A percentile compares a stretch with the other conserved stretches of the same genome.
phyloP scores from a whole-genome alignment of 768 basidiomycete species.

The Leccinum disarticulatum region DNA sequence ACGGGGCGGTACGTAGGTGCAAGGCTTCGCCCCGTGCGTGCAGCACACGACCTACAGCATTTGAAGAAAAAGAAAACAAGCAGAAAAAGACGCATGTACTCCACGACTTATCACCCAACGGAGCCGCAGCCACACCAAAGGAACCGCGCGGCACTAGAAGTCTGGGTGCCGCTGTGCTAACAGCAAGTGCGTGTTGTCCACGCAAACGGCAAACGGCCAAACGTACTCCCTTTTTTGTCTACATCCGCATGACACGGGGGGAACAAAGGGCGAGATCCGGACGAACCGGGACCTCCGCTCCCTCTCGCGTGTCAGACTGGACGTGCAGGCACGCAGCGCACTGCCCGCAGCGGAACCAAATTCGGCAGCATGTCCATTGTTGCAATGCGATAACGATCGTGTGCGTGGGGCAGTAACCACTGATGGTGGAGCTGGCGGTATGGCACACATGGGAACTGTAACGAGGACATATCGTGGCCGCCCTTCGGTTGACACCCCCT shows the following conservation, averaged over 20 bases:
- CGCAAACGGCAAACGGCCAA: slow-evolving; percentile 59
- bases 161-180: slow-evolving; percentile 3
- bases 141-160: slow-evolving; percentile 42
- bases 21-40: slow-evolving; percentile 7
- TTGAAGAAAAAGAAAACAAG: slow-evolving; percentile 1
- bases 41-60: slow-evolving; percentile 7
- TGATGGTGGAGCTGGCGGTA: slow-evolving; percentile 15
- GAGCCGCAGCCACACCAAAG: slow-evolving; percentile 67
- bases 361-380: slow-evolving; percentile 22
- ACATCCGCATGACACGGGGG: not conserved
- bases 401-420: slow-evolving; percentile 2
- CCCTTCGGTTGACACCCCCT: not conserved
- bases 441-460: slow-evolving; percentile 8
- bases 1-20: not conserved
- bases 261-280: slow-evolving; percentile 85
- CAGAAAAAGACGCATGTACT: slow-evolving; percentile 19
- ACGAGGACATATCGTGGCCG: slow-evolving; percentile 7
- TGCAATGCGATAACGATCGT: slow-evolving; percentile 18
- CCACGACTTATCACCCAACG: slow-evolving; percentile 56
- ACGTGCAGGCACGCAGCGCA: slow-evolving; percentile 18
- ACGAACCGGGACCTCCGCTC: slow-evolving; percentile 39
- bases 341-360: slow-evolving; percentile 20
- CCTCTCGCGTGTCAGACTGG: not conserved
- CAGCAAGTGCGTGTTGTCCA: slow-evolving; percentile 49
- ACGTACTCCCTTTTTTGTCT: slow-evolving; percentile 2